A percentile compares a stretch with the other conserved stretches of the same genome.
phyloP scores from a whole-genome alignment of 164 flowering plant genomes.

The Dillenia suffruticosa region DNA sequence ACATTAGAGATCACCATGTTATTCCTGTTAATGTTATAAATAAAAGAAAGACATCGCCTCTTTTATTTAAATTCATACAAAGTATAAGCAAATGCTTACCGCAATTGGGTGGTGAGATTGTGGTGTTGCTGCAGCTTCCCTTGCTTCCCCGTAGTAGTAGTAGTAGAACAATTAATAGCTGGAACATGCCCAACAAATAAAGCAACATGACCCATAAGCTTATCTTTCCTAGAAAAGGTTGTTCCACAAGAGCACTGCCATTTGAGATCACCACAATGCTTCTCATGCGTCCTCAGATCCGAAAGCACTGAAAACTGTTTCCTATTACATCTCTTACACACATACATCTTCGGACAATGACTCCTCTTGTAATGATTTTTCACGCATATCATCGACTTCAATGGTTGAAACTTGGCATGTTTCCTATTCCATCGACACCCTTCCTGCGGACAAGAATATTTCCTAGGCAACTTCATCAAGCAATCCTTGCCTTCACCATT shows the following conservation, averaged over 20 bases:
- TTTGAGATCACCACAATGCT: constrained; percentile 73
- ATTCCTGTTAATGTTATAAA: too few species aligned
- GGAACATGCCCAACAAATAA: constrained; percentile 63
- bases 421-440: constrained; percentile 79
- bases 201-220: constrained; percentile 75
- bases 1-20: too few species aligned
- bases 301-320: constrained; percentile 79
- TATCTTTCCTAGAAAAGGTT: constrained; percentile 75
- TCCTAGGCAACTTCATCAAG: constrained; percentile 23
- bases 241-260: constrained; percentile 89
- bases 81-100: too few species aligned
- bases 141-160: neutral
- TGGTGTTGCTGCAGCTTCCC: constrained; percentile 6
- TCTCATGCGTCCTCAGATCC: constrained; percentile 80
- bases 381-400: constrained; percentile 75
- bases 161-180: constrained; percentile 6
- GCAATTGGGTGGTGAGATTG: too few species aligned
- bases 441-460: constrained; percentile 71
- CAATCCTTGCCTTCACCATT: neutral
- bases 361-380: constrained; percentile 87
- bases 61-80: too few species aligned
- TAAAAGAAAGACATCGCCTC: too few species aligned
- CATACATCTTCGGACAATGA: constrained; percentile 75
- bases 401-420: constrained; percentile 73
- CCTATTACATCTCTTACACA: constrained; percentile 63